Base-by-base conservation (phyloP, 371 early-diverging fungal genomes). In the Mucor piriformis region DNA sequence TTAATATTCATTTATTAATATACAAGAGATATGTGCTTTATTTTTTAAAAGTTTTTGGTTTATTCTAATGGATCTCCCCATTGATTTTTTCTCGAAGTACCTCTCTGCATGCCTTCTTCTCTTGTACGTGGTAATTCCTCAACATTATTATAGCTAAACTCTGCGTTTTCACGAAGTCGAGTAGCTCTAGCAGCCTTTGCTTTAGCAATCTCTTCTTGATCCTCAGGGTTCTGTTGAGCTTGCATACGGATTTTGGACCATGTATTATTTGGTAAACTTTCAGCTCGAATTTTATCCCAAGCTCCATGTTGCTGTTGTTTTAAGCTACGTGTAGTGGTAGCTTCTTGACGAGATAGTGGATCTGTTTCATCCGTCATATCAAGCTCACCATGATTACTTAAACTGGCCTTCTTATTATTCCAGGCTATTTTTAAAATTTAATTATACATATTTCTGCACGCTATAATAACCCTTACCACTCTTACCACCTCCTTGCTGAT, bases 221-320 rank as follows among this genome's bases (percentile, higher is more conserved):
- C 57, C 1, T 61, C 54, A 8, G 67, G 59, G 24, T 71, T 62
- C 33, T 69, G 51, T 51, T 69, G 66, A 4, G 81, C 76, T 37
- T 80, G 70, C 52, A 51, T 54, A 20, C 81, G 57, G 18, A 80
- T 37, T 21, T 57, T 73, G 4, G 73, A 53, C 81, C 81, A 80
- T 15, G 77, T 62, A 21, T 54, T 71, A 35, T 70, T 75, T 15
- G 77, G 77, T n/a, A 72, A 44, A 37, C 59, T 77, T 34, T 70
- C 57, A 10, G 73, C 49, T n/a, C 81, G 72, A 24, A 80, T 70
- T 34, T 71, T 69, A 54, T 75, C 81, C 81, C 81, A 77, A 1
- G 70, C 69, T 54, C 72, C 69, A 20, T 44, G 50, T 15, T 46
- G 35, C 24, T 32, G 63, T 27, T 70, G 49, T n/a, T 47, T 35